Evolutionary conservation across 345 rosid species (phyloP), one percentile per base, ranked within the genome.

Genomic region (Pistacia integerrima): DNA sequence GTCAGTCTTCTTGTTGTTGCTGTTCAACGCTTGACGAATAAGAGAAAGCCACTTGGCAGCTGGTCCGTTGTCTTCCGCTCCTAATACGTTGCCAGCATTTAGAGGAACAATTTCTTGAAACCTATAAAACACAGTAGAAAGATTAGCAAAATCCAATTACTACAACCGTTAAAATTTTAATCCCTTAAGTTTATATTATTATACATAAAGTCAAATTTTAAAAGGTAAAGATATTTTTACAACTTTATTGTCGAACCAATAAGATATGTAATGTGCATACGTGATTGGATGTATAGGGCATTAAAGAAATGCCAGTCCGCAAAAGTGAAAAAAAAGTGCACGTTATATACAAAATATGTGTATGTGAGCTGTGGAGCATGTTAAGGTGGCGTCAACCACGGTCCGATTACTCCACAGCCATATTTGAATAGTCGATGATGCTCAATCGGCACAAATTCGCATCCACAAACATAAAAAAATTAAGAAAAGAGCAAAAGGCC

Each of bases 101-200:
- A 93, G 76, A 30, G 98, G 98, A 67, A 93, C 98, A 8, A 93
- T 91, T 81, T 93, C 98, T 80, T 93, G 98, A 82, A 91, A 93
- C 82, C 98, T 93, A 76, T 93, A 76, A 20, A 30, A 2, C 20
- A 38, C 35, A 52, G 16, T 33, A 54, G 7, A 52, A n/a, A 41
- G 8, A 41, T 41, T 41, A 8, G 9, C 9, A 7, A 41, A 41
- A 41, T 8, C 8, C 46, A 41, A 41, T 5, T 41, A 41, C 1
- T 7, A 41, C 8, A 41, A 38, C 7, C 7, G 3, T 2, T 2
- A 36, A 36, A 36, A 36, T 2, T 2, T 36, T 2, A 41, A 41
- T 4, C 6, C 41, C 41, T 41, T 41, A 41, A 41, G 1, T 41
- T 41, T 5, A 41, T 41, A 41, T 41, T 4, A 41, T 41, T 41